These are phyloP conservation scores for Dendrostoma leiphaemia DNA, from an alignment of 2,329 filamentous ascomycete genomes.

Conservation along the genomic window DNA sequence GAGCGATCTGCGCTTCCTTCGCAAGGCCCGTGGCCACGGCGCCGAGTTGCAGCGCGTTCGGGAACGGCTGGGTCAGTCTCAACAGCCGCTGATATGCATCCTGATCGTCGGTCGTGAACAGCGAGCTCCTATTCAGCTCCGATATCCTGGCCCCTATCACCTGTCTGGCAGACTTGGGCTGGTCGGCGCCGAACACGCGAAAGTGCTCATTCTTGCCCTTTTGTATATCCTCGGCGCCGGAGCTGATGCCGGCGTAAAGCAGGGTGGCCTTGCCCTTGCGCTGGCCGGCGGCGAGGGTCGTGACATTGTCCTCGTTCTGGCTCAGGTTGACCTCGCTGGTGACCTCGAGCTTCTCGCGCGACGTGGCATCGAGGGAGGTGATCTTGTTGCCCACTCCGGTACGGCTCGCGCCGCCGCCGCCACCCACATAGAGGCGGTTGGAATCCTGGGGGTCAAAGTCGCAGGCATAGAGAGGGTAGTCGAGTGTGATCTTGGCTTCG, in stretches of 20 bases:
- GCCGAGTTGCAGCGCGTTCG: slow-evolving; percentile 63
- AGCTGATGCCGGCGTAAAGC: slow-evolving; percentile 80
- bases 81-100: slow-evolving; percentile 59
- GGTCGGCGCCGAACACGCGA: slow-evolving; percentile 65
- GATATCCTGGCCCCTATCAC: slow-evolving; percentile 40
- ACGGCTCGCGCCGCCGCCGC: slow-evolving; percentile 79
- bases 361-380: slow-evolving; percentile 69
- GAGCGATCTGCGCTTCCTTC: slow-evolving; percentile 71
- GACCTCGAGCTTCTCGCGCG: slow-evolving; percentile 61
- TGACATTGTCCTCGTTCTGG: slow-evolving; percentile 84
- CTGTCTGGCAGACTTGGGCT: slow-evolving; percentile 26
- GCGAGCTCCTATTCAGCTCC: slow-evolving; percentile 49
- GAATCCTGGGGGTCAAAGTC: slow-evolving; percentile 84
- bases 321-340: slow-evolving; percentile 74
- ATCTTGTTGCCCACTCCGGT: slow-evolving; percentile 87
- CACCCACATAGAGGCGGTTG: slow-evolving; percentile 74
- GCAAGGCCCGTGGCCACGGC: slow-evolving; percentile 78
- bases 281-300: slow-evolving; percentile 71
- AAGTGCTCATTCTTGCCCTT: slow-evolving; percentile 83
- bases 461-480: slow-evolving; percentile 82
- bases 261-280: slow-evolving; percentile 54
- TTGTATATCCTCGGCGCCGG: slow-evolving; percentile 67
- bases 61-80: slow-evolving; percentile 50
- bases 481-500: slow-evolving; percentile 63
- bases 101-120: slow-evolving; percentile 53